Base-by-base conservation (phyloP, 805 yeast species). In the Saturnispora dispora region DNA sequence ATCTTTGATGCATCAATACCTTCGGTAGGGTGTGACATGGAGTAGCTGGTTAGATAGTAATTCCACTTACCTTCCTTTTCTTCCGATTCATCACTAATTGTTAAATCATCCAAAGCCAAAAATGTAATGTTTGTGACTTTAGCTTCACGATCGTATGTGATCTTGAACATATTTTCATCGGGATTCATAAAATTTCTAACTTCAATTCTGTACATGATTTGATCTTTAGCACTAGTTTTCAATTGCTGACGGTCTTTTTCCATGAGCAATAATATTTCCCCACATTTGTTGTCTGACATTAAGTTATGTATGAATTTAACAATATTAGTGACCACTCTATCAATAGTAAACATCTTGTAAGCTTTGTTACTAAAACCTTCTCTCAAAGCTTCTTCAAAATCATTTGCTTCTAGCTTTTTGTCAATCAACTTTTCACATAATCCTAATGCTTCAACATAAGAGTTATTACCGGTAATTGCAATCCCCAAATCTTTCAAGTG, bases 1-100 rank as follows among this genome's bases (percentile, higher is more conserved):
- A 93, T 77, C 57, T 81, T 81, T 42, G 85, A 81, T 18, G 87
- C 79, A 17, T 88, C 82, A 17, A 93, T 85, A 30, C 98, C 98
- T 67, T 93, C 99, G 2, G 99, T 93, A 37, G 99, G 98, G 61
- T 88, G 95, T 3, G 96, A 85, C 86, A 93, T 85, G 42, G 90
- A 79, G 66, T 85, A 93, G 42, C 95, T 86, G 0, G 98, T 91
- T 47, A 93, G 77, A 63, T 93, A 93, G 70, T 93, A 91, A 64
- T 88, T 90, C 85, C 96, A 93, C 60, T 79, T 79, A 57, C 88
- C 95, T 59, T 86, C 91, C 3, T 81, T 79, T 22, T 82, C 77
- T 58, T 74, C 72, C 17, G 56, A 45, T 7, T 48, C 62, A 56
- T 86, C 87, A 53, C 83, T 83, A 62, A 90, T 75, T 0, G 98